These are phyloP conservation scores for Aureobasidium sp. DNA, from an alignment of 2,329 filamentous ascomycete genomes.

Conservation along the genomic window DNA sequence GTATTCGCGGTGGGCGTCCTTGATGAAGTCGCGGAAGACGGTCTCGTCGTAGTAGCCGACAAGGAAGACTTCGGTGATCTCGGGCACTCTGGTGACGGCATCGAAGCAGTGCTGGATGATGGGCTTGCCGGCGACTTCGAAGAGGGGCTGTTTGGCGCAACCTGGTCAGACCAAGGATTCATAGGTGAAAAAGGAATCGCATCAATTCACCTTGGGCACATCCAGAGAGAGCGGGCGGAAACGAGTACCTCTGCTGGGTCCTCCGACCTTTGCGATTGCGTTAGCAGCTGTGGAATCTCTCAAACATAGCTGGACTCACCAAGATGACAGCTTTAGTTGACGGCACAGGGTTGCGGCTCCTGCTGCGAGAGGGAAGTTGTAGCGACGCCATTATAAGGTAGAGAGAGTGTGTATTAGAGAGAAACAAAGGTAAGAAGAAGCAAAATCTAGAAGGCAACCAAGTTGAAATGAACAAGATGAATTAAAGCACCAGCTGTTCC, in stretches of 20 bases:
- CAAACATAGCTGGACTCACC: slow-evolving; percentile 43
- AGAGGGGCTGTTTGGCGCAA: slow-evolving; percentile 61
- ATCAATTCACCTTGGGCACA: slow-evolving; percentile 68
- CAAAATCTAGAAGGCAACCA: not conserved
- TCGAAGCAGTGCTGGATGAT: slow-evolving; percentile 98
- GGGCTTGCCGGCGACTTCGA: slow-evolving; percentile 95
- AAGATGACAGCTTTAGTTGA: slow-evolving; percentile 91
- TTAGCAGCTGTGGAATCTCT: slow-evolving; percentile 10
- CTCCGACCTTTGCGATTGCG: slow-evolving; percentile 61
- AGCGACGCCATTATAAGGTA: slow-evolving; percentile 14
- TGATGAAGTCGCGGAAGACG: slow-evolving; percentile 97
- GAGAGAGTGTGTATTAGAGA: not conserved
- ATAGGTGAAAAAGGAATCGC: not conserved
- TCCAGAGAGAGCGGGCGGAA: slow-evolving; percentile 94
- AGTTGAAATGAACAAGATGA: not conserved
- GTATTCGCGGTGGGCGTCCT: slow-evolving; percentile 75
- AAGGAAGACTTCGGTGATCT: slow-evolving; percentile 92
- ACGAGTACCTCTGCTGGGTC: slow-evolving; percentile 87
- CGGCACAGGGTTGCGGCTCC: slow-evolving; percentile 32
- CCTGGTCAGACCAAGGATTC: not conserved
- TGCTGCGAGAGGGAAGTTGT: slow-evolving; percentile 24
- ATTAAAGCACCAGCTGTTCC: slow-evolving; percentile 6
- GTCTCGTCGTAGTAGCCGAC: slow-evolving; percentile 98
- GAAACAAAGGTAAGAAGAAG: not conserved
- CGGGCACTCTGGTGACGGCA: slow-evolving; percentile 80